A percentile compares a stretch with the other conserved stretches of the same genome.
Conservation (phyloP, 2,329 filamentous ascomycete genomes). For the Aspergillus puulaauensis region DNA sequence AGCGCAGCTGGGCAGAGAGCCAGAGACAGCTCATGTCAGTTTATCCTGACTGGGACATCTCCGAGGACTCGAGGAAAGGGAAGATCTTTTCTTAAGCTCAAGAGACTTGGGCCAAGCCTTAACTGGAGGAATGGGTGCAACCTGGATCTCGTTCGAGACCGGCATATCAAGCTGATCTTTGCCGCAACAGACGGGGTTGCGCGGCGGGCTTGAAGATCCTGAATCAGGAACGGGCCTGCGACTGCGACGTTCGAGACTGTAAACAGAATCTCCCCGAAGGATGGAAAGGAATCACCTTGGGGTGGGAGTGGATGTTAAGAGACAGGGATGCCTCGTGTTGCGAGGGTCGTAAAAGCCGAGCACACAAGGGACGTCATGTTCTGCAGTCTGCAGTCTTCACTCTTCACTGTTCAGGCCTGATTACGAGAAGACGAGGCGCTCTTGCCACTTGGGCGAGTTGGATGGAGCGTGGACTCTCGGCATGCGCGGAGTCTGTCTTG, state of each 20-base stretch:
- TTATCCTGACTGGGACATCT: not conserved
- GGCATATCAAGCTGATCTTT: not conserved
- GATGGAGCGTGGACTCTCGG: too few relatives aligned
- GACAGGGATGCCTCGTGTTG: too few relatives aligned
- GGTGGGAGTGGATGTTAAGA: too few relatives aligned
- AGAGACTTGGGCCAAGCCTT: slow-evolving; percentile 9
- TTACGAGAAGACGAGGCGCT: too few relatives aligned
- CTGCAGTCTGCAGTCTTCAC: too few relatives aligned
- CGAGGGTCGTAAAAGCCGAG: too few relatives aligned
- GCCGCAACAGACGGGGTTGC: not conserved
- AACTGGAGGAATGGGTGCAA: not conserved
- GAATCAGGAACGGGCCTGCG: not conserved
- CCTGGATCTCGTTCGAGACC: slow-evolving; percentile 3
- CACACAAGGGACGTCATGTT: too few relatives aligned
- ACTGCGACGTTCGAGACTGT: not conserved
- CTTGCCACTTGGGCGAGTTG: too few relatives aligned
- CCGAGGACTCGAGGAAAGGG: not conserved
- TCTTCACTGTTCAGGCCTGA: too few relatives aligned
- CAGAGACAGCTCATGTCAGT: not conserved
- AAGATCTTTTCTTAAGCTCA: slow-evolving; percentile 2
- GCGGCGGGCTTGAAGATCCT: not conserved
- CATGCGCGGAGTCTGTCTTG: not conserved
- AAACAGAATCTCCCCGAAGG: not conserved
- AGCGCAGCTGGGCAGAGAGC: not conserved
- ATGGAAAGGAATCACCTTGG: not conserved